Percentiles rank a stretch among this genome's conserved stretches.
phyloP scores from a whole-genome alignment of 306 rosid species.

The Quercus glauca region DNA sequence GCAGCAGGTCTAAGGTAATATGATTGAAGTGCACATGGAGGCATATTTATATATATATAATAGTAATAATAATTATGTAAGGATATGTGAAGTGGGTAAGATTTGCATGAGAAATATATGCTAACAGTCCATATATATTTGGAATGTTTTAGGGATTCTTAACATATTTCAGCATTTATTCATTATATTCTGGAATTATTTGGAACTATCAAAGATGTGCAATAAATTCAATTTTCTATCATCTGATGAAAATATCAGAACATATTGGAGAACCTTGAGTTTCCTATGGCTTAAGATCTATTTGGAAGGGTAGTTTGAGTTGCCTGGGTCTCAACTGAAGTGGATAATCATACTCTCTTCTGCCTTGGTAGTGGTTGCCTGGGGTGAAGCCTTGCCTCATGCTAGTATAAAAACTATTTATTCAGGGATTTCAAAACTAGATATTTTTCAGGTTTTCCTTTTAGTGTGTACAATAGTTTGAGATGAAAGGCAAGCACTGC shows the following conservation, averaged over 20 bases:
- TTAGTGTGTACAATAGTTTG: background rate
- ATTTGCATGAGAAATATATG: background rate
- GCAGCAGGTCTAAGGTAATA: conserved; percentile 66
- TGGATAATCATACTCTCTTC: background rate
- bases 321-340: background rate
- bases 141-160: background rate
- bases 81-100: background rate
- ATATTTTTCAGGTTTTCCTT: background rate
- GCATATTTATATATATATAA: background rate
- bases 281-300: background rate
- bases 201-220: background rate
- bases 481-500: too few species aligned
- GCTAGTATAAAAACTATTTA: background rate
- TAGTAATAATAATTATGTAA: background rate
- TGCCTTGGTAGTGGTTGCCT: background rate
- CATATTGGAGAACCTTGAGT: background rate
- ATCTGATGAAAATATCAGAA: background rate
- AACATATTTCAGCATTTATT: background rate
- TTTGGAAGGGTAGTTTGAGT: background rate
- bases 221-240: background rate
- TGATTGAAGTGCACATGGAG: background rate
- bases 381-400: background rate
- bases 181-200: background rate
- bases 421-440: background rate
- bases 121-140: background rate